Conservation (phyloP, 768 basidiomycete genomes). For the Mycena albidolilacea region DNA sequence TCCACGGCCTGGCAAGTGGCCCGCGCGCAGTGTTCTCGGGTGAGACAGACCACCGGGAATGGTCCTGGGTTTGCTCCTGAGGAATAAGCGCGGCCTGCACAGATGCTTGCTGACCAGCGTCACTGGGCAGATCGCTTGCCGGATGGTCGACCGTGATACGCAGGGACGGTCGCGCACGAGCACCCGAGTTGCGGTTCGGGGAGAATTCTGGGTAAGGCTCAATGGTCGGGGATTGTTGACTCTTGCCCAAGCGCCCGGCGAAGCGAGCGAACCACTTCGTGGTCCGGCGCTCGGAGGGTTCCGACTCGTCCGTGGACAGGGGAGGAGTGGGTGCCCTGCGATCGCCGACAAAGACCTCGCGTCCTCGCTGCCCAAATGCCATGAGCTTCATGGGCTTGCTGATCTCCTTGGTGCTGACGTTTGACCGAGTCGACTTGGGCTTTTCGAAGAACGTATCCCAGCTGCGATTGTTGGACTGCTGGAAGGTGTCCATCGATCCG, state of each 20-base stretch:
- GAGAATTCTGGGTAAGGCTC: conserved; percentile 36
- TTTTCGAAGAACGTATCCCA: conserved; percentile 38
- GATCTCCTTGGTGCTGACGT: conserved; percentile 36
- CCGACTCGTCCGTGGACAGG: conserved; percentile 33
- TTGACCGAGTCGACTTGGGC: conserved; percentile 29
- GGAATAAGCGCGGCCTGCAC: conserved; percentile 25
- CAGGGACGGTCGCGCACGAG: conserved; percentile 50
- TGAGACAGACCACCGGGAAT: conserved; percentile 57
- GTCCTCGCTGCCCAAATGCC: conserved; percentile 21
- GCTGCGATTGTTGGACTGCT: conserved; percentile 36
- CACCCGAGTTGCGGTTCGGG: conserved; percentile 40
- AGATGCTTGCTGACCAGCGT: conserved; percentile 21
- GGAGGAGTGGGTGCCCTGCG: conserved; percentile 12
- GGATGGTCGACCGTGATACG: conserved; percentile 62
- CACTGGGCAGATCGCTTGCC: conserved; percentile 46
- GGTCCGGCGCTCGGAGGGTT: conserved; percentile 42
- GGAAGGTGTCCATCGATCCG: conserved; percentile 18
- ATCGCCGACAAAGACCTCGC: conserved; percentile 39
- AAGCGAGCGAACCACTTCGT: conserved; percentile 50
- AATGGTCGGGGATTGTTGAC: conserved; percentile 28
- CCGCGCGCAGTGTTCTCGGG: conserved; percentile 46
- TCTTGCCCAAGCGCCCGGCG: conserved; percentile 44
- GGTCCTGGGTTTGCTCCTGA: conserved; percentile 26
- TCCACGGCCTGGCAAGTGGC: conserved; percentile 49
- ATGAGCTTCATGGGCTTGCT: conserved; percentile 41